Conservation (phyloP, 352 stramenopile species). For the Globisporangium splendens region DNA sequence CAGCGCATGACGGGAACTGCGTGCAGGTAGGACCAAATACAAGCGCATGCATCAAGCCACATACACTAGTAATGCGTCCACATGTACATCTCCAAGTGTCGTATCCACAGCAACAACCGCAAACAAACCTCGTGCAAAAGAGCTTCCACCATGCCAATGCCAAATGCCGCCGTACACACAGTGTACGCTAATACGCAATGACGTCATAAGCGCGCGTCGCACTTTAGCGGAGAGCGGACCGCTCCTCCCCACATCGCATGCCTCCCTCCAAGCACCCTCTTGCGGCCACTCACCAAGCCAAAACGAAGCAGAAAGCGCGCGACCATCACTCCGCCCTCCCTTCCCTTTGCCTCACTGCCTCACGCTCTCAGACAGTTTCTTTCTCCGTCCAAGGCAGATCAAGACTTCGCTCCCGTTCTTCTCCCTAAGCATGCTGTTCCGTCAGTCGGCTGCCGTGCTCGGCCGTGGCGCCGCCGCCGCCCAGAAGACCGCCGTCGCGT, state of each 20-base stretch:
- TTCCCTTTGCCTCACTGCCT: neutral
- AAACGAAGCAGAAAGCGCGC: conserved; percentile 10
- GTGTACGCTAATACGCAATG: conserved; percentile 5
- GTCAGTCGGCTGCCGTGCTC: conserved; percentile 45
- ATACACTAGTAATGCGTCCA: no score
- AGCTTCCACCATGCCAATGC: no score
- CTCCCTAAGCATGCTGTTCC: conserved; percentile 51
- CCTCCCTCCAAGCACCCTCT: conserved; percentile 10
- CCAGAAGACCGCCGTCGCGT: conserved; percentile 19
- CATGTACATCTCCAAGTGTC: no score
- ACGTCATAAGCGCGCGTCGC: conserved; percentile 5
- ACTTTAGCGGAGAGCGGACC: neutral
- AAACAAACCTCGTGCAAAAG: no score
- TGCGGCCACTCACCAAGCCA: conserved; percentile 3
- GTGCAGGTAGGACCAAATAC: no score
- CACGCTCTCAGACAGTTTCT: neutral
- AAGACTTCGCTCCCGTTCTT: neutral
- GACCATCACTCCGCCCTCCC: neutral
- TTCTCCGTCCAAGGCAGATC: conserved; percentile 6
- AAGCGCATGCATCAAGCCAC: no score
- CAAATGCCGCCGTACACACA: neutral
- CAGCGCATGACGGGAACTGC: no score
- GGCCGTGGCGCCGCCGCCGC: conserved; percentile 15
- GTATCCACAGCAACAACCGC: no score
- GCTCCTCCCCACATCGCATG: neutral